Base-by-base conservation (phyloP, 2,329 filamentous ascomycete genomes). In the Fusarium foetens region DNA sequence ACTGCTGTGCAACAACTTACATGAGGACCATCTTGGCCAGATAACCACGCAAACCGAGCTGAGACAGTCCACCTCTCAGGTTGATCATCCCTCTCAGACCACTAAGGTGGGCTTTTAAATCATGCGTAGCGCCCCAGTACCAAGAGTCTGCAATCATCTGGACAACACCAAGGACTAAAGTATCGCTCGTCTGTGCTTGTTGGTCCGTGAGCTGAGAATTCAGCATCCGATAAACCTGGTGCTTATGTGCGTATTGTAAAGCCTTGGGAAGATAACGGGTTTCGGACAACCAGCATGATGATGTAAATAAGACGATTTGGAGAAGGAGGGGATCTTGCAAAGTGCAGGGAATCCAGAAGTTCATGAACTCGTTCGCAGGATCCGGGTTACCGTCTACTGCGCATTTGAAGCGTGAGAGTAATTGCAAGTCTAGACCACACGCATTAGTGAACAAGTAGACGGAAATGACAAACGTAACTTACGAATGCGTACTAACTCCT, bases 131-230 rank as follows among this genome's bases (percentile, higher is more conserved):
- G 10, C 86, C 85, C 85, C 86, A 87, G 72, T 87, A 87, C 86
- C 87, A 89, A 64, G 87, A 86, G 49, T 86, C 83, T 29, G 86
- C 76, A 27, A 86, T 81, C 66, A 88, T 81, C 73, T 87, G 86
- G 2, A 84, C 77, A 9, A 87, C 84, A 6, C 81, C 85, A 9
- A 86, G 81, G 42, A 88, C 83, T 8, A 83, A 82, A 36, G 83
- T 81, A 68, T 87, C 86, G 58, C 79, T 83, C 1, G 82, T 82
- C n/a, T 80, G 78, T 23, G 79, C 75, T 4, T 76, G 73, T 7
- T 80, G 71, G 23, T 80, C 76, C 41, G 78, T 78, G 21, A 88
- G 81, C 43, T 85, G 84, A 43, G 84, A 80, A 68, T 87, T 87
- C 36, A 88, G 80, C 76, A 85, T 81, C 42, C 78, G 77, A 63